phyloP scores from a whole-genome alignment of 352 stramenopile genomes.

The Phytophthora hibernalis region DNA sequence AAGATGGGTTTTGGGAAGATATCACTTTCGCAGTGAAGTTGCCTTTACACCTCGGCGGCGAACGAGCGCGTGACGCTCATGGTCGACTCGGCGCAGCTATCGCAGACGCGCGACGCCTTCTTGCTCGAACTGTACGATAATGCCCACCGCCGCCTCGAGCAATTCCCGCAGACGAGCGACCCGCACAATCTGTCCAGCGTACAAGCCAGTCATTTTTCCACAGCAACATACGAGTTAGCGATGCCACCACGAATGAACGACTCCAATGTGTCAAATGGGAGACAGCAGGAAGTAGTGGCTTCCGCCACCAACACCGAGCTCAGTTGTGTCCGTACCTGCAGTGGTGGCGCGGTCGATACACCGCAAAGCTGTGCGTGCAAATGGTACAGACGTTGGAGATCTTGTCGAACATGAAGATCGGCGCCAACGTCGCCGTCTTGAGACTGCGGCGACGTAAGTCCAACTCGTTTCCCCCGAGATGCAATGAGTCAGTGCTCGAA shows the following conservation, averaged over 20 bases:
- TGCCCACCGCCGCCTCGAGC: slow-evolving; percentile 81
- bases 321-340: slow-evolving; percentile 58
- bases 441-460: slow-evolving; percentile 74
- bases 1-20: slow-evolving; percentile 17
- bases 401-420: slow-evolving; percentile 91
- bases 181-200: slow-evolving; percentile 67
- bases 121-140: slow-evolving; percentile 80
- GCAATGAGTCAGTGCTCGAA: slow-evolving; percentile 80
- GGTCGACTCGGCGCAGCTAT: slow-evolving; percentile 63
- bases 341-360: slow-evolving; percentile 86
- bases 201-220: slow-evolving; percentile 20
- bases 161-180: slow-evolving; percentile 84
- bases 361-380: slow-evolving; percentile 81
- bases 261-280: slow-evolving; percentile 20
- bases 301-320: not conserved
- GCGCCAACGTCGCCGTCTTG: slow-evolving; percentile 75
- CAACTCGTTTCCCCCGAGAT: slow-evolving; percentile 64
- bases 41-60: slow-evolving; percentile 28
- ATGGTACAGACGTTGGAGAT: slow-evolving; percentile 88
- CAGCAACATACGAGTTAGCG: slow-evolving; percentile 36
- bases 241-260: slow-evolving; percentile 18
- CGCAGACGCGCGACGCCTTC: slow-evolving; percentile 82
- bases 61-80: slow-evolving; percentile 51
- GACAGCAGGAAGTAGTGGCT: slow-evolving; percentile 11
- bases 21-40: slow-evolving; percentile 6